phyloP scores from a whole-genome alignment of 129 eudicot genomes.

The Smallanthus sonchifolius region DNA sequence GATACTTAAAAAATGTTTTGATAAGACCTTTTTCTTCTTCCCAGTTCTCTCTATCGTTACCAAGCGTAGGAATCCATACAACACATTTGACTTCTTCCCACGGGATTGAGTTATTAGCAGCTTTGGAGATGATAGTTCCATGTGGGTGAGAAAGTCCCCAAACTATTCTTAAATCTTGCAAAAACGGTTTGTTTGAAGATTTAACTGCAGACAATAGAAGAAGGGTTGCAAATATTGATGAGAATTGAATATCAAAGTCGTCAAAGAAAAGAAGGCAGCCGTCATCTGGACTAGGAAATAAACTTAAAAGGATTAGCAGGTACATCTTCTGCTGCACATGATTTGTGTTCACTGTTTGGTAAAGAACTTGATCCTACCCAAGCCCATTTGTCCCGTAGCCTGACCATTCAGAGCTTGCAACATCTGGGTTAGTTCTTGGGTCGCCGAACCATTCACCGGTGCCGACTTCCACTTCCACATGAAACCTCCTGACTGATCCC shows the following conservation, averaged over 20 bases:
- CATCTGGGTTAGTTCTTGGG: too few species aligned
- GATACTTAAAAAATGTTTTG: slow-evolving; percentile 52
- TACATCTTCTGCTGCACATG: slow-evolving; percentile 51
- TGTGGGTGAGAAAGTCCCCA: slow-evolving; percentile 54
- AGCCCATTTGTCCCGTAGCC: too few species aligned
- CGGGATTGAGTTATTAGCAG: slow-evolving; percentile 41
- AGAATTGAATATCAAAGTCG: slow-evolving; percentile 52
- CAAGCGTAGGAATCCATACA: slow-evolving; percentile 73
- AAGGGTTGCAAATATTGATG: slow-evolving; percentile 47
- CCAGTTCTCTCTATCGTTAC: slow-evolving; percentile 32
- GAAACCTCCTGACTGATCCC: too few species aligned
- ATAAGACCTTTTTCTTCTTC: slow-evolving; percentile 48
- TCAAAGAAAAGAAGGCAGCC: slow-evolving; percentile 61
- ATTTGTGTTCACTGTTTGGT: slow-evolving; percentile 26
- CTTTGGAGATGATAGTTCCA: slow-evolving; percentile 46
- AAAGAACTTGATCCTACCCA: not conserved
- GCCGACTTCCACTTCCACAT: too few species aligned
- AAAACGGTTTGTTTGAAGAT: slow-evolving; percentile 14
- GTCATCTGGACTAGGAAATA: slow-evolving; percentile 55
- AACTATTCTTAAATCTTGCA: slow-evolving; percentile 38
- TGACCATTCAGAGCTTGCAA: too few species aligned
- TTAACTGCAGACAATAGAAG: slow-evolving; percentile 39
- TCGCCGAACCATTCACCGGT: too few species aligned
- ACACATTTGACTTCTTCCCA: slow-evolving; percentile 60
- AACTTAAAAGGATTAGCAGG: slow-evolving; percentile 39